A percentile compares a stretch with the other conserved stretches of the same genome.
Conservation (phyloP, 1,284 basidiomycete species). For the Bondarzewia mesenterica region DNA sequence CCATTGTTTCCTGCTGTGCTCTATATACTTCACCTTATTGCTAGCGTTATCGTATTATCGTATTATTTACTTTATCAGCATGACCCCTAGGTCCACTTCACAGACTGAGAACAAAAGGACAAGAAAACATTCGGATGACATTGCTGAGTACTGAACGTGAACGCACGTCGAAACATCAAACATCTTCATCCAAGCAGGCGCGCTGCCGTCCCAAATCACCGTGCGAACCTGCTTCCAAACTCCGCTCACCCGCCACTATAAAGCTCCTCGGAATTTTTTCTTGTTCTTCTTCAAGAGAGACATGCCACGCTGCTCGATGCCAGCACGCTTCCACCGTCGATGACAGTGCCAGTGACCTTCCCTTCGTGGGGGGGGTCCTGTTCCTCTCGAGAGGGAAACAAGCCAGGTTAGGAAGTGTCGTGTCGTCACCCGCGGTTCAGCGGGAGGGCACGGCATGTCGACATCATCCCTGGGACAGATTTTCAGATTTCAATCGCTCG, state of each 20-base stretch:
- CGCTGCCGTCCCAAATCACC: neutral
- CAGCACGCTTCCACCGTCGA: conserved; percentile 25
- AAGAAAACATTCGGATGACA: too few species aligned
- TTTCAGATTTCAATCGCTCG: too few species aligned
- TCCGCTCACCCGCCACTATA: conserved; percentile 17
- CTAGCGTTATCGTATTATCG: too few species aligned
- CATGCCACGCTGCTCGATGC: conserved; percentile 35
- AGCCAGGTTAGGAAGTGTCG: conserved; percentile 36
- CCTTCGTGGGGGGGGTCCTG: conserved; percentile 27
- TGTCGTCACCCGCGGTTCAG: conserved; percentile 20
- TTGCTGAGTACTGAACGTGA: too few species aligned
- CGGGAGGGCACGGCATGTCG: conserved; percentile 34
- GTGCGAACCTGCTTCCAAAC: neutral
- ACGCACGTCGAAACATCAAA: too few species aligned
- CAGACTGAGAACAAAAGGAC: too few species aligned
- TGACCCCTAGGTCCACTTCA: too few species aligned
- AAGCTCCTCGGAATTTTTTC: conserved; percentile 4
- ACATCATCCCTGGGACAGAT: conserved; percentile 28
- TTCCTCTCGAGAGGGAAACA: conserved; percentile 29
- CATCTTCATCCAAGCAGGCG: too few species aligned
- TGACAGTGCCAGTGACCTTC: conserved; percentile 34
- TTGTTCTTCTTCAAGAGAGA: conserved; percentile 21
- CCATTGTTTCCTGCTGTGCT: conserved; percentile 26
- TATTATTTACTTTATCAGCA: too few species aligned
- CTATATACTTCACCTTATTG: too few species aligned